Conservation (phyloP, 208 protist species). For the Endotrypanum monterogeii region DNA sequence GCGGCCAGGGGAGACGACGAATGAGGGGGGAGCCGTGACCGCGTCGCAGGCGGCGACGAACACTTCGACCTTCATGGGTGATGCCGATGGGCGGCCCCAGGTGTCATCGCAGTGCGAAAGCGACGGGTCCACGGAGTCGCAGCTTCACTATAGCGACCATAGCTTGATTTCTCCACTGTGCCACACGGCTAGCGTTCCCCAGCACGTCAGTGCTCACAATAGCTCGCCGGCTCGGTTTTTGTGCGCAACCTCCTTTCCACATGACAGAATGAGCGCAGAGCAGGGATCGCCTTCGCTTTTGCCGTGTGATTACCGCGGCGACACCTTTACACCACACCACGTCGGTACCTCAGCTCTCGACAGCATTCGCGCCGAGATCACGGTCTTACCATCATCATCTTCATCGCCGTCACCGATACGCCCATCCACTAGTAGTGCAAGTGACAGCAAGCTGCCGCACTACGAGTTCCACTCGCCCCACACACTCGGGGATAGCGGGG, state of each 20-base stretch:
- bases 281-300: neutral
- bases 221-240: neutral
- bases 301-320: neutral
- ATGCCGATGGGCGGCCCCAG: neutral
- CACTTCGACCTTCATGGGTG: conserved; percentile 2
- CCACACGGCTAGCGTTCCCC: neutral
- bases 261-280: neutral
- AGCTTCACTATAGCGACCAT: neutral
- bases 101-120: conserved; percentile 1
- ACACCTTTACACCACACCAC: neutral
- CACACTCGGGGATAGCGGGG: neutral
- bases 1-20: neutral
- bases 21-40: neutral
- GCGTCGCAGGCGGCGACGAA: neutral
- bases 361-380: neutral
- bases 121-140: neutral
- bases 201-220: neutral
- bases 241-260: neutral
- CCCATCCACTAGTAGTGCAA: neutral
- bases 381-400: neutral
- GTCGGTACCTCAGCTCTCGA: too few species aligned
- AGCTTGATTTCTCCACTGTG: neutral
- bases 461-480: neutral
- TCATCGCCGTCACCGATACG: conserved; percentile 14
- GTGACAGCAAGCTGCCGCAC: conserved; percentile 6